Conservation (phyloP, 805 yeast species). For the Candida methanosorbosa region DNA sequence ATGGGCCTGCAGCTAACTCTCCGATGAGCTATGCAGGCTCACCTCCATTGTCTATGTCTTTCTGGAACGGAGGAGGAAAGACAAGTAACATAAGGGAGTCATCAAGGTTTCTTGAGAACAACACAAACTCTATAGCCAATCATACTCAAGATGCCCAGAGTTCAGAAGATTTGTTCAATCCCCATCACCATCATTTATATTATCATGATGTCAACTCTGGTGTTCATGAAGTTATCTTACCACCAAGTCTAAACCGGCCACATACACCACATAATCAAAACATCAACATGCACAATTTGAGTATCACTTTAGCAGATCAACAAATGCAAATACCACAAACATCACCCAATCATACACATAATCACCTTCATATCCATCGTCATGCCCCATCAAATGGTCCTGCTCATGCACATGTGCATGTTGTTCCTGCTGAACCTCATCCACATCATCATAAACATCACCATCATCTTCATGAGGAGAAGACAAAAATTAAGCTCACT, state of each 20-base stretch:
- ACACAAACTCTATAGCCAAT: background rate
- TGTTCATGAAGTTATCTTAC: too few species aligned
- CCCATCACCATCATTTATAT: background rate
- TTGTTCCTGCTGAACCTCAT: conserved; percentile 21
- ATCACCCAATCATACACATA: too few species aligned
- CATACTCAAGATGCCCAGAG: background rate
- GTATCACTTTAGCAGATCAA: too few species aligned
- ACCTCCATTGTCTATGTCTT: background rate
- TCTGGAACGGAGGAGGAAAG: background rate
- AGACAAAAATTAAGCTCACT: background rate
- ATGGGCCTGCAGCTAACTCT: background rate
- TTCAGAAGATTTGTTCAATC: background rate
- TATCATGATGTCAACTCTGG: background rate
- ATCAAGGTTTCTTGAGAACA: too few species aligned
- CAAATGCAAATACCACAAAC: too few species aligned
- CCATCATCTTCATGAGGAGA: conserved; percentile 13
- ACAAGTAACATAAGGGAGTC: background rate
- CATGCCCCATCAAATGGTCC: conserved; percentile 3
- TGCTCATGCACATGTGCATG: conserved; percentile 4
- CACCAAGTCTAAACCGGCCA: too few species aligned
- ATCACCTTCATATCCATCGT: background rate
- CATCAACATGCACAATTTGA: too few species aligned
- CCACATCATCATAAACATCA: conserved; percentile 31
- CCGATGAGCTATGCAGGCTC: background rate
- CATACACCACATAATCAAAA: too few species aligned